phyloP scores from a whole-genome alignment of 163 green algal genomes.

The Trebouxiophyceae sp. region DNA sequence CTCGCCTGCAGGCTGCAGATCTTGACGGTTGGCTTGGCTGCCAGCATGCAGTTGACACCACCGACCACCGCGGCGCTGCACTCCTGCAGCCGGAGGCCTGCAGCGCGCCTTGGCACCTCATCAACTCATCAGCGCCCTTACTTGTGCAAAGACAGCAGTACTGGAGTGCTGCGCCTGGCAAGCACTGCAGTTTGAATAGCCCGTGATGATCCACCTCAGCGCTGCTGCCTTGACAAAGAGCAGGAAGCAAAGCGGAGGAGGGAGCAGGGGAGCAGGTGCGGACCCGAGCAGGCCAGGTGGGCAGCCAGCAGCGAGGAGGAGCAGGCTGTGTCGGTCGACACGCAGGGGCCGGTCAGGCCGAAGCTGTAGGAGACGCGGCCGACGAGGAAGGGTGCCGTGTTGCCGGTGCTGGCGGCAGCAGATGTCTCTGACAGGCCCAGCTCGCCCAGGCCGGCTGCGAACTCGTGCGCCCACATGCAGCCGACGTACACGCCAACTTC shows the following conservation, averaged over 20 bases:
- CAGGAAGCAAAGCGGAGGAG: too few species aligned
- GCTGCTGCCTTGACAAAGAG: too few species aligned
- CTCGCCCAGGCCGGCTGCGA: conserved; percentile 7
- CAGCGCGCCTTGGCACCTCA: too few species aligned
- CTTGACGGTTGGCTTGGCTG: conserved; percentile 6
- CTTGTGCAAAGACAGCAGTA: too few species aligned
- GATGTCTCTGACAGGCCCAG: neutral
- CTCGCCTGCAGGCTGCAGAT: conserved; percentile 15
- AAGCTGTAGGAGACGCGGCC: conserved; percentile 64
- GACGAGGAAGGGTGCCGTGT: conserved; percentile 30
- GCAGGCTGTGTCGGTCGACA: conserved; percentile 83
- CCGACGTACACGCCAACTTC: conserved; percentile 16
- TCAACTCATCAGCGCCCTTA: too few species aligned
- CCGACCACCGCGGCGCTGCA: conserved; percentile 27
- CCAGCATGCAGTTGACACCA: conserved; percentile 51
- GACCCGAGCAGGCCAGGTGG: conserved; percentile 32
- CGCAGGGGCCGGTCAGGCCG: conserved; percentile 55
- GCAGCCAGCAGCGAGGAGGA: conserved; percentile 65
- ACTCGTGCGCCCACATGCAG: conserved; percentile 28
- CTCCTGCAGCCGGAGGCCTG: conserved; percentile 6
- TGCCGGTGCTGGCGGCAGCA: conserved; percentile 2
- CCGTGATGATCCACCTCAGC: too few species aligned
- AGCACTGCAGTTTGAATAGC: too few species aligned
- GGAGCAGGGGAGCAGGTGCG: too few species aligned
- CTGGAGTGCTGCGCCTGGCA: too few species aligned